Evolutionary conservation across 805 yeast species (phyloP), one percentile per base, ranked within the genome.

Genomic region (Candida vartiovaarae): DNA sequence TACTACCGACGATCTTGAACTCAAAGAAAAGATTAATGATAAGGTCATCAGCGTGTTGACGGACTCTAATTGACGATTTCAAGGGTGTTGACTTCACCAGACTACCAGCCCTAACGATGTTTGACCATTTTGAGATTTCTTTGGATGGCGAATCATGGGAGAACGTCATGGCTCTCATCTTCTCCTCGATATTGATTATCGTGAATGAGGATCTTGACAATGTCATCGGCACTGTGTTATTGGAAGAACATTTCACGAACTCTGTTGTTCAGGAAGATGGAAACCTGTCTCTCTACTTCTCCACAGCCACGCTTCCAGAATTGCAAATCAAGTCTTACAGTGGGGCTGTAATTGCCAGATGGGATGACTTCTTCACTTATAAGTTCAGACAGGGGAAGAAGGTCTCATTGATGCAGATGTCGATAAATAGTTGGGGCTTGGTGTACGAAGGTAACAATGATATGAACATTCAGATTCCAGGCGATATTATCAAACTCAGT

Each of bases 351-450:
- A 51, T 64, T 0, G 48, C 62, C 6, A 74, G 73, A 55, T 75
- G 79, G 74, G 62, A 64, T 31, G 64, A 60, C 43, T 63, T 47
- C 41, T 51, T 53, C 27, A 41, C 42, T 0, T 44, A 37, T 30
- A 48, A 46, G n/a, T 29, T 47, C 8, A 45, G 38, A 11, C 42
- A 43, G 10, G 40, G 30, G 6, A 44, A 34, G 32, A 43, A 23
- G 15, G 41, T 64, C 6, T 66, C 74, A 4, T 49, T 76, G 26
- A 63, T 65, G 30, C 78, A 76, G 52, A 57, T 77, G 47, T 72
- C 83, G 1, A 65, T 72, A 1, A 78, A 71, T 48, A 71, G 72
- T 1, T 74, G 83, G 79, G 56, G 55, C 8, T 49, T 72, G 8
- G 53, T 75, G 6, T 57, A 65, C 7, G 59, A 55, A 8, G 56